Base-by-base conservation (phyloP, 441 rosid genomes). In the Erodium moschatum region DNA sequence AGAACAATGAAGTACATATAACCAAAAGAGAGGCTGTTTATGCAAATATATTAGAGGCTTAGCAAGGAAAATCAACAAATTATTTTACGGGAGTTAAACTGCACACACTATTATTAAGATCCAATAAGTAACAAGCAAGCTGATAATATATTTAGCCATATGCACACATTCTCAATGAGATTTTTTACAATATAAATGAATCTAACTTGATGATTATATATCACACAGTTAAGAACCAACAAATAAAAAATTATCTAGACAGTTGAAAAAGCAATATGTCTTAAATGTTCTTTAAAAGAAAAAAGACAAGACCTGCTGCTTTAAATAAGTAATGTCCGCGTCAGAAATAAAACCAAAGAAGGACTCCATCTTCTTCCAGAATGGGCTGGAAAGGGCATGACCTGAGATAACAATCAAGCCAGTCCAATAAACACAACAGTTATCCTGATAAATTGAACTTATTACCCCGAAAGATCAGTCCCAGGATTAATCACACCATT, bases 341-440 rank as follows among this genome's bases (percentile, higher is more conserved):
- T 95, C 92, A 80, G 92, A 83, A 79, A 90, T 71, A 74, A 80
- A 79, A 77, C 92, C 84, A 79, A 92, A 85, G 77, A 82, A 79
- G 24, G 83, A 82, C 79, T 92, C 98, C 91, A 90, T 87, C 73
- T 85, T 88, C 86, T 81, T 86, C 99, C 97, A 92, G 74, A 92
- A 87, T 69, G 85, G 72, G 69, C 78, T 83, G 21, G 84, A 79
- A 73, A 81, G 80, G 65, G 82, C 83, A 71, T 81, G 85, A 72
- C 80, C 98, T 92, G 50, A 86, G 84, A 71, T 33, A 70, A 69
- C 68, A 75, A 80, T 70, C 42, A 85, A 73, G 75, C 77, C 44
- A 72, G 76, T 69, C 50, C 66, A 62, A 60, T 12, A 73, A 73
- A 67, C 24, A 33, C 38, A 40, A 42, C 65, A 12, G 60, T 31